Percentiles rank a stretch among this genome's conserved stretches.
These are phyloP conservation scores for Magnolia changhungtana DNA, from an alignment of 164 flowering plant species.

Conservation along the genomic window DNA sequence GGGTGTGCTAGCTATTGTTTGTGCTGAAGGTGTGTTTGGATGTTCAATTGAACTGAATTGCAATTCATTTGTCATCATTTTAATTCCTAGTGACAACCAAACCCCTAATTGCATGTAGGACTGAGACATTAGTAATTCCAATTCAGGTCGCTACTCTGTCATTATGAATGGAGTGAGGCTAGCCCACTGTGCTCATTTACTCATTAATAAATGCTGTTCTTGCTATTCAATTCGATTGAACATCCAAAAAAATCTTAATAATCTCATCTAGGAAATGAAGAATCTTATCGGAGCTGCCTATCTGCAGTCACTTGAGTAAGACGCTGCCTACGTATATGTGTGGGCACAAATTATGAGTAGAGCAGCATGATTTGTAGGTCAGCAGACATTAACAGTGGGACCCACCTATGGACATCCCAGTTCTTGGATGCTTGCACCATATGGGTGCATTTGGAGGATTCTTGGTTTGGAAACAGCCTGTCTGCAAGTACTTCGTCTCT, in stretches of 20 bases:
- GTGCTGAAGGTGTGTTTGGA: not conserved
- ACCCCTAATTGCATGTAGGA: not conserved
- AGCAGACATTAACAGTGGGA: no score
- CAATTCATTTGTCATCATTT: not conserved
- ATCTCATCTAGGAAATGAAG: not conserved
- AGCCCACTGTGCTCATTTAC: no score
- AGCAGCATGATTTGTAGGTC: no score
- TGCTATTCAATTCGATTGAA: not conserved
- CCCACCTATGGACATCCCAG: no score
- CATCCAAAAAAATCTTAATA: not conserved
- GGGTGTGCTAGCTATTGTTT: constrained; percentile 36
- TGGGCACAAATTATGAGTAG: not conserved
- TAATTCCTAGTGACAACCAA: not conserved
- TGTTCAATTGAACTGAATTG: not conserved
- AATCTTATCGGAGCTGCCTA: not conserved
- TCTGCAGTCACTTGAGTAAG: not conserved
- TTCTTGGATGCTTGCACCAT: not conserved
- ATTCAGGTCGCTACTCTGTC: not conserved
- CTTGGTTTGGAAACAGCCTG: not conserved
- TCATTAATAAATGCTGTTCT: not conserved
- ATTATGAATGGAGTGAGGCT: no score
- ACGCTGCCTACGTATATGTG: no score
- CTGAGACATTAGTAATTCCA: not conserved
- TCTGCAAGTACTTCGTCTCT: not conserved
- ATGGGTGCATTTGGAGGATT: not conserved